Base-by-base conservation (phyloP, 129 eudicot genomes). In the Smallanthus sonchifolius region DNA sequence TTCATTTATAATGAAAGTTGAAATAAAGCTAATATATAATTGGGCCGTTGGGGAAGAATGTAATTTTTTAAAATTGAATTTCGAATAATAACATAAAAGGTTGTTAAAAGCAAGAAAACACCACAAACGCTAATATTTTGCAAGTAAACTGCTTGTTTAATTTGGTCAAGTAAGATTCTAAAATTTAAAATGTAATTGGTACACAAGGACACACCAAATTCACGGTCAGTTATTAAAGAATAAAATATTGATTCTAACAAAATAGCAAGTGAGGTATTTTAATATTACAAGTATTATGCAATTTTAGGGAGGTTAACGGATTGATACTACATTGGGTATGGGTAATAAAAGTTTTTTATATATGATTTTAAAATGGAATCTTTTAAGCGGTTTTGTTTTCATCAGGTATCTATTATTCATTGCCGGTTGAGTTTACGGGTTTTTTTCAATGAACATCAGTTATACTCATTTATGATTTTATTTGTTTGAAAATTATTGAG, bases 91-190 rank as follows among this genome's bases (percentile, higher is more conserved):
- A 48, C 42, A 59, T 49, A 78, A 59, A 59, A 70, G 70, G 77
- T 49, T 49, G 82, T 78, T 49, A 71, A 71, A 44, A 28, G 65
- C 78, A 63, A 72, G 51, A 49, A 51, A 51, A 79, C 82, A 52
- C 73, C 78, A 72, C 69, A 79, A 79, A 65, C 68, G 78, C 83
- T 78, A 79, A 79, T 64, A 40, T 17, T 62, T 24, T 30, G 64
- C 73, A 72, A 79, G 83, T 79, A 79, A 79, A 79, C 74, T 65
- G 34, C 68, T 64, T 79, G 68, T 79, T 79, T 79, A 79, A 72
- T 72, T 44, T 60, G 24, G 30, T 61, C 66, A 20, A 64, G 61
- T 30, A 32, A 17, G 67, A 72, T 72, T 73, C 83, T 64, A 65
- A 67, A 63, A 2, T 72, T 11, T 28, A 5, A 57, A 43, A 42